Evolutionary conservation across 192 early-diverging fungal species (phyloP).

Genomic region (Backusella morwellensis): DNA sequence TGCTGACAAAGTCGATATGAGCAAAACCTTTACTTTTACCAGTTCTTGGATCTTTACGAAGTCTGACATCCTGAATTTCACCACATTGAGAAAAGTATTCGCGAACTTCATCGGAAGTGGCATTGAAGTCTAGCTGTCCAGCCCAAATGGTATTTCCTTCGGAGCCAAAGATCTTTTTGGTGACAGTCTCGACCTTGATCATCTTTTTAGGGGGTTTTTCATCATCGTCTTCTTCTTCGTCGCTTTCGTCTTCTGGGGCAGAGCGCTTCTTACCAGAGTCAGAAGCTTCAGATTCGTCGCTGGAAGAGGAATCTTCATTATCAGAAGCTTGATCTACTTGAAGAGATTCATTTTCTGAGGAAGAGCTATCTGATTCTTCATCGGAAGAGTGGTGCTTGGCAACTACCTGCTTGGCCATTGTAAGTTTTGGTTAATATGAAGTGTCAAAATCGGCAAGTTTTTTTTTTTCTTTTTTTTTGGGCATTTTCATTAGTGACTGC

Average conservation of each 20-base stretch:
- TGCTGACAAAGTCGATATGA: constrained; percentile 82
- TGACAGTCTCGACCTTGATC: constrained; percentile 43
- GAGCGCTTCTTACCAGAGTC: neutral
- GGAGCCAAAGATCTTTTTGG: constrained; percentile 8
- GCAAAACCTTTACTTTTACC: constrained; percentile 83
- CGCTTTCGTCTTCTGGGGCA: neutral
- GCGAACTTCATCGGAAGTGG: constrained; percentile 62
- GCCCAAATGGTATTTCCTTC: constrained; percentile 61
- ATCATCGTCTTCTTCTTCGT: constrained; percentile 23
- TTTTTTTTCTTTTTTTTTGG: neutral
- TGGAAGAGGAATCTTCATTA: neutral
- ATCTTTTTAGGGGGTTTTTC: constrained; percentile 51
- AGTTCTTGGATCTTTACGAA: constrained; percentile 56
- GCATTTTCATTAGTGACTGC: neutral
- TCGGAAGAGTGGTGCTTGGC: neutral
- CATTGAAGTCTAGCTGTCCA: constrained; percentile 71
- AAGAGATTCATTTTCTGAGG: neutral
- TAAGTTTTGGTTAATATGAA: neutral
- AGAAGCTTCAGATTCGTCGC: neutral
- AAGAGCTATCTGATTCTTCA: constrained; percentile 5
- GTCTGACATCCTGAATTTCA: constrained; percentile 65
- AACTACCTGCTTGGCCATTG: neutral
- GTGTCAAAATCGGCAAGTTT: neutral
- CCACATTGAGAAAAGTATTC: constrained; percentile 67
- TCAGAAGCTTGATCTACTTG: constrained; percentile 4